phyloP scores from a whole-genome alignment of 192 early-diverging fungal species.

The Podila verticillata region DNA sequence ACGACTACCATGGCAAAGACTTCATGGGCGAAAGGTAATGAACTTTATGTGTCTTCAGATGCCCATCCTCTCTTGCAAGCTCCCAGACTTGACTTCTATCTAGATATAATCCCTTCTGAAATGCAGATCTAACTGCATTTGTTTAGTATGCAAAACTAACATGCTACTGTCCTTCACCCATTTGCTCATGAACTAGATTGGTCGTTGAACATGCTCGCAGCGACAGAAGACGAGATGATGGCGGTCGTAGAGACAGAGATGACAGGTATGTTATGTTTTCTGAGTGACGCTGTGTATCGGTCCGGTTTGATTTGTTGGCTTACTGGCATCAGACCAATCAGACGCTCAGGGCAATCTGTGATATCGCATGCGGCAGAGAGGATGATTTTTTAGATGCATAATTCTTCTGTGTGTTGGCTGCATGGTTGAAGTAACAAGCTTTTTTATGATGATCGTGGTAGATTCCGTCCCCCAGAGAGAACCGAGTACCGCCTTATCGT shows the following conservation, averaged over 20 bases:
- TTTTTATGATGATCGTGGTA: constrained; percentile 4
- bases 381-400: too few species aligned
- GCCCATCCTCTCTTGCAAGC: neutral
- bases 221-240: constrained; percentile 64
- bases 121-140: neutral
- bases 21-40: constrained; percentile 87
- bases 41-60: neutral
- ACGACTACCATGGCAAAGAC: constrained; percentile 80
- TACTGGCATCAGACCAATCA: too few species aligned
- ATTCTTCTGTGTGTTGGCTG: too few species aligned
- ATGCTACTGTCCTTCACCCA: neutral
- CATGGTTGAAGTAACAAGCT: neutral
- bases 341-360: too few species aligned
- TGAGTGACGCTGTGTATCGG: neutral
- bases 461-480: constrained; percentile 59
- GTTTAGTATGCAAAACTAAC: neutral
- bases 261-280: constrained; percentile 43
- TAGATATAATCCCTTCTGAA: too few species aligned
- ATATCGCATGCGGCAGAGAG: too few species aligned
- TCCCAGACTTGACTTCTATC: neutral
- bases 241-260: constrained; percentile 62
- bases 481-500: constrained; percentile 79
- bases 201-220: constrained; percentile 85
- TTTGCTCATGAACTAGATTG: constrained; percentile 56
- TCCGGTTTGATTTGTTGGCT: too few species aligned